Evolutionary conservation across 192 early-diverging fungal species (phyloP).

Genomic region (Linnemannia schmuckeri): DNA sequence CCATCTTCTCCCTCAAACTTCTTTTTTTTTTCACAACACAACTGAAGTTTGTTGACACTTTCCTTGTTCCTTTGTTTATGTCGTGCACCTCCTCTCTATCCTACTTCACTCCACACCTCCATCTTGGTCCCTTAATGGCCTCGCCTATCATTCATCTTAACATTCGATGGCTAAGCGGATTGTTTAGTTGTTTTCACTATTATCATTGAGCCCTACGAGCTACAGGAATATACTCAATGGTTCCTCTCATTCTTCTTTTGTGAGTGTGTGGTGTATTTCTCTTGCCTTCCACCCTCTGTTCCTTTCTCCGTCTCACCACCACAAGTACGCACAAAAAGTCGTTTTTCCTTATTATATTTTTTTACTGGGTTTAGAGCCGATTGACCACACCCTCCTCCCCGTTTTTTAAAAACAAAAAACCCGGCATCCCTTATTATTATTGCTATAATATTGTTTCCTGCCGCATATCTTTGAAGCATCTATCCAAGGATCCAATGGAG

Average conservation of each 20-base stretch:
- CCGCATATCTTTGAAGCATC: background rate
- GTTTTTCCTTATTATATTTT: background rate
- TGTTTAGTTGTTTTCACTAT: background rate
- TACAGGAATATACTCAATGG: background rate
- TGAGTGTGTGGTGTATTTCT: background rate
- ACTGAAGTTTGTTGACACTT: background rate
- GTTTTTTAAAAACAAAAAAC: conserved; percentile 6
- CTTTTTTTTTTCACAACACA: background rate
- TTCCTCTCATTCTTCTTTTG: background rate
- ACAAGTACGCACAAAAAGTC: background rate
- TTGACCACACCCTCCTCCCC: conserved; percentile 4
- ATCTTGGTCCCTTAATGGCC: background rate
- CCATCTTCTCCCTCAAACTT: background rate
- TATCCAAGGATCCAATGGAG: background rate
- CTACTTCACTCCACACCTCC: background rate
- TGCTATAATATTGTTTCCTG: background rate
- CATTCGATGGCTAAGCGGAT: background rate
- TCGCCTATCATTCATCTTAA: background rate
- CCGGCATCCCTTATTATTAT: background rate
- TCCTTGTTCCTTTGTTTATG: background rate
- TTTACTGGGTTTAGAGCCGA: background rate
- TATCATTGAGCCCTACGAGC: background rate
- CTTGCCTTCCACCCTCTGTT: background rate
- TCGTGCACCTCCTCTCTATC: background rate
- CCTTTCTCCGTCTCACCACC: background rate